These are phyloP conservation scores for Trichopus zeylanicus DNA, from an alignment of 116 monocot species.

Conservation along the genomic window DNA sequence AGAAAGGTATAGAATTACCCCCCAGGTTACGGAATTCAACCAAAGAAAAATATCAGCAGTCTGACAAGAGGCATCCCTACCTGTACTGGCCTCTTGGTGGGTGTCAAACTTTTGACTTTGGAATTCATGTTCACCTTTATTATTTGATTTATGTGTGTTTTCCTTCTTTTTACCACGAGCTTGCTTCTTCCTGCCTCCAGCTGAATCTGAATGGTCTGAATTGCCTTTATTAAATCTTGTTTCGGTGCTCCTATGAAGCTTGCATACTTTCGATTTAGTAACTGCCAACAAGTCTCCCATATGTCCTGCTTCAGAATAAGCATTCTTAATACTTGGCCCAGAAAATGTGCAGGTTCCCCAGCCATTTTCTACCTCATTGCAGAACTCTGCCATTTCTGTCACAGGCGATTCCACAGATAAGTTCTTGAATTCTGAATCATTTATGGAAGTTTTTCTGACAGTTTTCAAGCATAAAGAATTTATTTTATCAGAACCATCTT, in stretches of 20 bases:
- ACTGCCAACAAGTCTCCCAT: background rate
- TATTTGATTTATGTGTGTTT: conserved; percentile 9
- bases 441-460: conserved; percentile 9
- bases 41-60: background rate
- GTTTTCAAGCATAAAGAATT: conserved; percentile 5
- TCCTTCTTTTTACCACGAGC: conserved; percentile 9
- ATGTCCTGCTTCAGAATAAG: background rate
- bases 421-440: conserved; percentile 5
- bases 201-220: conserved; percentile 2
- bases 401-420: conserved; percentile 10
- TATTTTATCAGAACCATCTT: conserved; percentile 2
- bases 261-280: conserved; percentile 9
- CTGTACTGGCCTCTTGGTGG: conserved; percentile 6
- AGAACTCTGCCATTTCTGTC: background rate
- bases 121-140: conserved; percentile 8
- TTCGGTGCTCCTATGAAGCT: conserved; percentile 6
- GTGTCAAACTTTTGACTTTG: conserved; percentile 12
- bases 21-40: conserved; percentile 6
- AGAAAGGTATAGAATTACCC: conserved; percentile 14
- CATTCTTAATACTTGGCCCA: conserved; percentile 9
- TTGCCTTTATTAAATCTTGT: conserved; percentile 5
- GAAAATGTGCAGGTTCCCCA: conserved; percentile 3
- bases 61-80: conserved; percentile 3
- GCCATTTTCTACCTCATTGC: conserved; percentile 8
- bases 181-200: conserved; percentile 14